These are phyloP conservation scores for Graphium sp. DNA, from an alignment of 2,329 filamentous ascomycete genomes.

Conservation along the genomic window DNA sequence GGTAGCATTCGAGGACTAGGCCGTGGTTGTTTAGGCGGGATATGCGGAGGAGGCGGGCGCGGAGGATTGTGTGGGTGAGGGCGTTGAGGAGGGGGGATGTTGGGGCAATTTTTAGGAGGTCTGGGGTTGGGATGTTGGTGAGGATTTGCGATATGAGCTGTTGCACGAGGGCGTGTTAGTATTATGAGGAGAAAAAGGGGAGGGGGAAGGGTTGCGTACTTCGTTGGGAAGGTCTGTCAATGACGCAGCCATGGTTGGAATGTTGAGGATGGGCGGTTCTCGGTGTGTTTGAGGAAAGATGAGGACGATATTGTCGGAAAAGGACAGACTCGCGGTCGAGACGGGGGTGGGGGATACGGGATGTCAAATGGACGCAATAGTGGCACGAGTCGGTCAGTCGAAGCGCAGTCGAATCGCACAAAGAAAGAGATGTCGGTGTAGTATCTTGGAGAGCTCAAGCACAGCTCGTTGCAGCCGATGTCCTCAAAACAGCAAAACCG, in stretches of 20 bases:
- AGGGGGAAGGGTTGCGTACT: not conserved
- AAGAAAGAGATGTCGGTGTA: too few species aligned
- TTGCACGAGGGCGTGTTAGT: not conserved
- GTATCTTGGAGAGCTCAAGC: too few species aligned
- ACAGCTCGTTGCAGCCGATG: too few species aligned
- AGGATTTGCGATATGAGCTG: constrained; percentile 1
- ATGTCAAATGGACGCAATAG: not conserved
- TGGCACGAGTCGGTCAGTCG: not conserved
- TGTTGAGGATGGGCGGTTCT: not conserved
- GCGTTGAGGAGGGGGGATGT: constrained; percentile 44
- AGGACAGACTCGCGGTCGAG: not conserved
- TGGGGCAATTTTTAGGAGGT: constrained; percentile 33
- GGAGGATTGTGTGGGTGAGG: constrained; percentile 42
- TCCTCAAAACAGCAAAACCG: too few species aligned
- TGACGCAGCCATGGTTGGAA: not conserved
- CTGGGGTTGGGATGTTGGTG: constrained; percentile 23
- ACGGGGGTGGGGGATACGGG: not conserved
- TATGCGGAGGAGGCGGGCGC: constrained; percentile 41
- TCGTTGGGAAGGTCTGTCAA: not conserved
- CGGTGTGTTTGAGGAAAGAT: not conserved
- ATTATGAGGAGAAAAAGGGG: not conserved
- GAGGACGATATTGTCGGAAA: not conserved
- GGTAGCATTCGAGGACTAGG: constrained; percentile 64
- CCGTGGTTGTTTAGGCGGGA: constrained; percentile 43
- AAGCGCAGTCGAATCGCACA: not conserved